Base-by-base conservation (phyloP, 208 protist genomes). In the Wallacemonas rigidus region DNA sequence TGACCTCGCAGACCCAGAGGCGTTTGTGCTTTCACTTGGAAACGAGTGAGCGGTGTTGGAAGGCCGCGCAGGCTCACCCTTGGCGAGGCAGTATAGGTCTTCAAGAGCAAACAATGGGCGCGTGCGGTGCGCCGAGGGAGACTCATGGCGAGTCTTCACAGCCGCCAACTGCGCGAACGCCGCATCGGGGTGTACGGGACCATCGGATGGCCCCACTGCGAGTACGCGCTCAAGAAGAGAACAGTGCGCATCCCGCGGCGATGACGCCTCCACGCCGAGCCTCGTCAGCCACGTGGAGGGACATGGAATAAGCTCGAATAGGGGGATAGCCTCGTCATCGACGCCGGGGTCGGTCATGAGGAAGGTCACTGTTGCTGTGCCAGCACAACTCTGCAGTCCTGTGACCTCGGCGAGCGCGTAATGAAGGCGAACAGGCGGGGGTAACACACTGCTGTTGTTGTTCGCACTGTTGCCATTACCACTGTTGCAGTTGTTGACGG, bases 341-440 rank as follows among this genome's bases (percentile, higher is more conserved):
- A 90, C 85, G 47, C 86, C 89, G 2, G 86, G 81, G 54, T 92
- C 84, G 17, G 80, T 74, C 43, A 81, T 83, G 56, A 86, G 72
- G 57, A 90, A 91, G 45, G 78, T 67, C 26, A 92, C 84, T 0
- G 82, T 89, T 44, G 85, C 86, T n/a, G 89, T 92, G 35, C 84
- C 80, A 9, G 82, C 72, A 70, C 70, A 80, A 50, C 56, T 67
- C 71, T 94, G 89, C 47, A 94, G 76, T 2, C 87, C 86, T 2
- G 89, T 92, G n/a, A 92, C 71, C 75, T 92, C 85, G 4, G 82
- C 84, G 3, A 92, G 75, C 5, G 67, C 63, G 62, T 85, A 87
- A 14, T 71, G 68, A 11, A 67, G 38, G 1, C 38, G 26, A 2
- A 45, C 43, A 3, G 44, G 44, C 26, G 56, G 43, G 3, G 53